Base-by-base conservation (phyloP, 441 rosid genomes). In the Erodium trifolium region DNA sequence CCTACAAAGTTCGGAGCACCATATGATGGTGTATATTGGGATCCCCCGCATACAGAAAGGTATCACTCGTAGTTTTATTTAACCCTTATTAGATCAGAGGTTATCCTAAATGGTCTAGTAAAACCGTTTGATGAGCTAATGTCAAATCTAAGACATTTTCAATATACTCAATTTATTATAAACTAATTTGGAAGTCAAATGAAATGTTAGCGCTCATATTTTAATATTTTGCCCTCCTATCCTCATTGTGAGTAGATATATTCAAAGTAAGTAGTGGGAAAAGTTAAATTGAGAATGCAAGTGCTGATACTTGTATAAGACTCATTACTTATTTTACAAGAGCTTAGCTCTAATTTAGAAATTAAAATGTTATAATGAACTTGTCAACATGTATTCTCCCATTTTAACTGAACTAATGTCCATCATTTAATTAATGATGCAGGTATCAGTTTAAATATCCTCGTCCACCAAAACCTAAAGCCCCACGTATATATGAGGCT, bases 11-110 rank as follows among this genome's bases (percentile, higher is more conserved):
- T 90, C 72, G 96, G 81, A 71, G 96, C 89, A 55, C 84, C 96
- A 27, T 90, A 88, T 84, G 96, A 90, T 79, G 96, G 93, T 71
- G 77, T 90, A 62, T 82, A 85, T 76, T 90, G 96, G 96, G 93
- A 88, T 18, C 96, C 92, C 7, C 88, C 92, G 4, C 65, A 86
- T 70, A 67, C 86, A 19, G 90, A 88, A 76, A 90, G 96, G 93
- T 90, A 76, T 67, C 5, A 17, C 18, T 31, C 67, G 10, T 11
- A 19, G 55, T 66, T 43, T 45, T 16, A 57, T 37, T 75, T 4
- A 66, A 43, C 63, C 35, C 0, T 23, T 66, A 63, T 59, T 74
- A 31, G 23, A 67, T 57, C 27, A 31, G 60, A 60, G 62, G 14
- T 65, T 65, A 67, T 70, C 39, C 53, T 41, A 37, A 37, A 55